Base-by-base conservation (phyloP, 2,329 filamentous ascomycete species). In the Neocatenulostroma microsporum region DNA sequence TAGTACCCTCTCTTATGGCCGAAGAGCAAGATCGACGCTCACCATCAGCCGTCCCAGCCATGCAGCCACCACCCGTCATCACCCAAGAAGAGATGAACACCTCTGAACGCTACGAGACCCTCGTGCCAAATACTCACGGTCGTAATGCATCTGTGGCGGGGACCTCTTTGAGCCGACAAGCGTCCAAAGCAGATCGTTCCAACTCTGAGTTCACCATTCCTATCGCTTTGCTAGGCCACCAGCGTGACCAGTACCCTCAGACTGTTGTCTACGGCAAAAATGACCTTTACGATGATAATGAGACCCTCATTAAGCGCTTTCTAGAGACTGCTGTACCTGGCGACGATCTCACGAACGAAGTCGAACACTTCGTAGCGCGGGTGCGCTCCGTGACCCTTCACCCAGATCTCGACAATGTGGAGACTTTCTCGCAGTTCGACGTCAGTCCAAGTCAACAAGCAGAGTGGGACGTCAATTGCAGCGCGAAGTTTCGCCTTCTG, bases 401-500 rank as follows among this genome's bases (percentile, higher is more conserved):
- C 38, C 55, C 54, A 1, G 60, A 62, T 41, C 53, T 63, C 3
- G 46, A 55, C 15, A 58, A 60, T 23, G 38, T 39, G 7, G 56
- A 56, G 27, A 49, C 55, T 0, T 32, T 52, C 9, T 54, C 53
- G 1, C 56, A 56, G 36, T 46, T 45, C 34, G 46, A 48, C 17
- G 45, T 51, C 2, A 42, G 40, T 15, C 46, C 47, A 5, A 42
- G 47, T 11, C 34, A 45, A 14, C 53, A 58, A 29, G 56, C 54
- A 2, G 42, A 54, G 23, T 62, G 60, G 60, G 54, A 58, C 24
- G 41, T 51, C 11, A 45, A 50, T 12, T 54, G 50, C 38, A 62
- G 60, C 27, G 44, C 49, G 5, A 63, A 63, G 36, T 63, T 63
- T 34, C 42, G 44, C 3, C 63, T 64, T 35, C 34, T 64, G 12